A percentile compares a stretch with the other conserved stretches of the same genome.
Evolutionary conservation across 139 green algal species (phyloP).

Genomic region (Chlamydomonas sphaeroides): DNA sequence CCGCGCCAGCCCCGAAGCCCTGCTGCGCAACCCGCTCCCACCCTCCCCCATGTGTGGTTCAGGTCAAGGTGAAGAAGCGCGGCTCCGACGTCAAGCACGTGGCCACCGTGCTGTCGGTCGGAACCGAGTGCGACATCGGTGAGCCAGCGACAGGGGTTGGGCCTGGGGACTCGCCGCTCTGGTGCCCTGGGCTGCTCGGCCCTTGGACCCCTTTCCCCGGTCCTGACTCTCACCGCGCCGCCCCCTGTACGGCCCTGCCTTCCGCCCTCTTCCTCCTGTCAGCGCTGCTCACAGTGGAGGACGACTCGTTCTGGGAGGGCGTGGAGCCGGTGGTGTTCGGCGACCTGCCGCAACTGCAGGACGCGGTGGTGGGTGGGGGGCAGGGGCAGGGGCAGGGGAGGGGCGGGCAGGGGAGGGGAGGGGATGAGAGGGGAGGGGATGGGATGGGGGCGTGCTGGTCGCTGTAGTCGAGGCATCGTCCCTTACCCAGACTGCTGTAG

Average conservation of each 20-base stretch:
- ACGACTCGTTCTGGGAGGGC: conserved; percentile 88
- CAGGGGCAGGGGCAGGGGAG: background rate
- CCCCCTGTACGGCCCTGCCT: too few relatives aligned
- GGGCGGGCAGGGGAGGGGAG: background rate
- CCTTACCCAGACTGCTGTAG: too few relatives aligned
- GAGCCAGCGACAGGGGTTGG: background rate
- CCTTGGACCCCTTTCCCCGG: too few relatives aligned
- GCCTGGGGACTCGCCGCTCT: background rate
- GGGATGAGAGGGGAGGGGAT: background rate
- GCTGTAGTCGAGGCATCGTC: too few relatives aligned
- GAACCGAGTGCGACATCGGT: conserved; percentile 95
- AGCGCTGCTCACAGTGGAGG: conserved; percentile 90
- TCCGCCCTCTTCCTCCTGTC: background rate
- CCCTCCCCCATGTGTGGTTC: background rate
- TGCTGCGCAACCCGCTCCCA: too few relatives aligned
- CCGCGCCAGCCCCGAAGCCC: too few relatives aligned
- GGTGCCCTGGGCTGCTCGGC: too few relatives aligned
- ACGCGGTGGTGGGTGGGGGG: conserved; percentile 84
- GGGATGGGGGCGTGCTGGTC: background rate
- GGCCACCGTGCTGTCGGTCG: conserved; percentile 85
- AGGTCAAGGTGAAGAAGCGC: conserved; percentile 92
- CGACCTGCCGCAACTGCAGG: conserved; percentile 81
- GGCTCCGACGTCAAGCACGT: conserved; percentile 90
- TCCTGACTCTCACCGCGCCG: too few relatives aligned
- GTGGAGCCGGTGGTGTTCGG: conserved; percentile 84